Evolutionary conservation across 768 basidiomycete species (phyloP), one percentile per base, ranked within the genome.

Genomic region (Rhizopogon vinicolor): DNA sequence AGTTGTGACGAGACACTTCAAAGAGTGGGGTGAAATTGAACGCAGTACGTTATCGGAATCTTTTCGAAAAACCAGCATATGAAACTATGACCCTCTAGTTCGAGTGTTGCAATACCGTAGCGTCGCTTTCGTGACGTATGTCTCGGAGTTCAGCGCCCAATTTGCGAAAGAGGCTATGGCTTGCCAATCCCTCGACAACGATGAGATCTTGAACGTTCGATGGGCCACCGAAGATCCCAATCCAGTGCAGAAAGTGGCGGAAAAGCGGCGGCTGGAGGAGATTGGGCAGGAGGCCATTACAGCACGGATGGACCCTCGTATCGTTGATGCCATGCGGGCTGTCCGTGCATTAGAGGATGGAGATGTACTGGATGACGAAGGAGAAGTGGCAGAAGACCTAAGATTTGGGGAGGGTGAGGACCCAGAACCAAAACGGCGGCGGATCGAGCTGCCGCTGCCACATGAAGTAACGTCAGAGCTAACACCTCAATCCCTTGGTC

Each of bases 191-290:
- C 78, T 98, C 60, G 97, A 98, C 68, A 90, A 93, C 63, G 95
- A 97, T 68, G 97, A 99, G 66, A 94, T 98, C 58, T 80, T 98
- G 57, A 99, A 99, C 71, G 94, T 98, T 51, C 87, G 96, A 46
- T 99, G 97, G 97, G 97, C 97, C 37, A 98, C 96, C 0, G 96
- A 97, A 67, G 97, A 99, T 68, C 97, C 97, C 1, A 99, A 99
- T 68, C 97, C 96, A 1, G 84, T 84, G 0, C 85, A 89, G 59
- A 95, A 94, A 63, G 85, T 89, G 7, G 81, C 83, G 0, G 97
- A 98, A 71, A 89, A 93, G 64, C 78, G 81, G 8, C 78, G 94
- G 12, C 68, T 99, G 29, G 89, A 93, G 66, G 86, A 89, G 2
- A 77, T 87, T 62, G 97, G 97, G 0, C 85, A 89, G 60, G 85